Conservation (phyloP, 2,329 filamentous ascomycete species). For the Colletotrichum gigasporum region DNA sequence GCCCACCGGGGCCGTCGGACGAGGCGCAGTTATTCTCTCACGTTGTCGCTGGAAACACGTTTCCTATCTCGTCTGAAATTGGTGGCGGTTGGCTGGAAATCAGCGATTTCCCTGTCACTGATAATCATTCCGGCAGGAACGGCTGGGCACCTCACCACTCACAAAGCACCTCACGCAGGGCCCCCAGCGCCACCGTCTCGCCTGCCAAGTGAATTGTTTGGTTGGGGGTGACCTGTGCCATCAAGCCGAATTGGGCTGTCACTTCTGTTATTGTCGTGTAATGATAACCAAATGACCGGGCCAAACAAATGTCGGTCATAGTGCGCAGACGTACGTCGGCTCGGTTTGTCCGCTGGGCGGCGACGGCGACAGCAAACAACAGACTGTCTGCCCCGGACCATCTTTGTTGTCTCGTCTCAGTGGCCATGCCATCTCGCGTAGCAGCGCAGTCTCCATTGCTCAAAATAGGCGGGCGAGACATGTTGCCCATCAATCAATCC, state of each 20-base stretch:
- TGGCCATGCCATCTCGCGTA: conserved; percentile 25
- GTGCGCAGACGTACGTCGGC: not conserved
- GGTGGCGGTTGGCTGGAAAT: not conserved
- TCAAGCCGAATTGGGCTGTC: not conserved
- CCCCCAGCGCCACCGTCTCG: not conserved
- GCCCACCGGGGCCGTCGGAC: not conserved
- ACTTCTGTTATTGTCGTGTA: not conserved
- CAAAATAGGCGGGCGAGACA: conserved; percentile 20
- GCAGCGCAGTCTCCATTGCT: conserved; percentile 8
- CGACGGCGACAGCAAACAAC: conserved; percentile 3
- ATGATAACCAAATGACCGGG: not conserved
- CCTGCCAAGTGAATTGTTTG: conserved; percentile 18
- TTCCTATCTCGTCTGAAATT: conserved; percentile 6
- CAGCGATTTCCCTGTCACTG: not conserved
- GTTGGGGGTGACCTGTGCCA: not conserved
- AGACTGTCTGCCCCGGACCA: not conserved
- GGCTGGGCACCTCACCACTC: no score
- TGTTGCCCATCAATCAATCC: conserved; percentile 15
- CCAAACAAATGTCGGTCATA: not conserved
- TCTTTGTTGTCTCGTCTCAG: conserved; percentile 19
- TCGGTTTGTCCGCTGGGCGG: not conserved
- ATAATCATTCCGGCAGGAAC: not conserved
- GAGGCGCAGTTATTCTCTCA: not conserved
- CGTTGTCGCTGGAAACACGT: conserved; percentile 3
- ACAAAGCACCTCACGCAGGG: not conserved